These are phyloP conservation scores for Talaromyces atroroseus DNA, from an alignment of 2,329 filamentous ascomycete genomes.

Conservation along the genomic window DNA sequence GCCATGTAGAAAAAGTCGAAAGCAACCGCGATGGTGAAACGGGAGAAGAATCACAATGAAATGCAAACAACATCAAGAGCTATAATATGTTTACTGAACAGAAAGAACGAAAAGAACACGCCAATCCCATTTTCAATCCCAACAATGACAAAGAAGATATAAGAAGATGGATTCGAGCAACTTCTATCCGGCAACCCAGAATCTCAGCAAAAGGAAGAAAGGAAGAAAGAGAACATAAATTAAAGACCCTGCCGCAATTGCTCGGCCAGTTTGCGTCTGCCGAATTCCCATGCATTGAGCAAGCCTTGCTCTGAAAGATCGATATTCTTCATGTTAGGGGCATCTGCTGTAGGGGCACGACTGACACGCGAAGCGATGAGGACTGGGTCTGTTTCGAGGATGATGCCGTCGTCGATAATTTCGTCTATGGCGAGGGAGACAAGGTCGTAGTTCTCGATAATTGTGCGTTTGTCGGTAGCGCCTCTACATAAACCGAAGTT, in stretches of 20 bases:
- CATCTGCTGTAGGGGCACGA: constrained; percentile 83
- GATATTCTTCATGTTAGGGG: constrained; percentile 81
- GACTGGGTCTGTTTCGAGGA: constrained; percentile 93
- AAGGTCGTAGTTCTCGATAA: constrained; percentile 97
- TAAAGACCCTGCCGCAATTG: constrained; percentile 79
- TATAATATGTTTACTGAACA: constrained; percentile 2
- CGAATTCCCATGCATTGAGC: constrained; percentile 88
- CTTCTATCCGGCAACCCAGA: constrained; percentile 15
- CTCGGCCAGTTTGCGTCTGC: constrained; percentile 85
- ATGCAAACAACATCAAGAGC: not conserved
- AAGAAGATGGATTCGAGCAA: constrained; percentile 2
- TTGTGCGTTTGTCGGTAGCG: constrained; percentile 93
- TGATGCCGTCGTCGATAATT: constrained; percentile 90
- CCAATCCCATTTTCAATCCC: constrained; percentile 13
- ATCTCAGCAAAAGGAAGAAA: constrained; percentile 16
- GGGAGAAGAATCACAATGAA: not conserved
- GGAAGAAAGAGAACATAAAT: not conserved
- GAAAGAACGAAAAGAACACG: constrained; percentile 8
- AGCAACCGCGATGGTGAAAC: not conserved
- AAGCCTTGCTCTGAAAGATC: constrained; percentile 94
- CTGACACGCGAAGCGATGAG: constrained; percentile 89
- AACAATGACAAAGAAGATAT: constrained; percentile 12
- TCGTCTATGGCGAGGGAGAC: constrained; percentile 92
- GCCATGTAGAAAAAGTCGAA: not conserved
- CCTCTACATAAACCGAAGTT: constrained; percentile 52